phyloP scores from a whole-genome alignment of 2,329 filamentous ascomycete genomes.

The Trichoderma afroharzianum region DNA sequence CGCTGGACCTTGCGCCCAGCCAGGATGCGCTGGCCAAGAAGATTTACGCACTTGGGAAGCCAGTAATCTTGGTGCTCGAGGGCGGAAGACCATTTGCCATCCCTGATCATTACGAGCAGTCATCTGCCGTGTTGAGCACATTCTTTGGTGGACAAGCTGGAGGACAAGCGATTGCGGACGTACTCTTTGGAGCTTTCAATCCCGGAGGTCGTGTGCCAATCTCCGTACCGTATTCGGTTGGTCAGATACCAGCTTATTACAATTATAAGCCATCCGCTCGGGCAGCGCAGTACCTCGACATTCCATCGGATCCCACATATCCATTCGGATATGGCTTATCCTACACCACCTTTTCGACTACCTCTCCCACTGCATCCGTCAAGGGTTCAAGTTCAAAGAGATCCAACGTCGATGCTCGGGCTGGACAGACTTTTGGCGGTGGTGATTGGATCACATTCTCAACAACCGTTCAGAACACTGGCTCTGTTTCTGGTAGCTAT shows the following conservation, averaged over 20 bases:
- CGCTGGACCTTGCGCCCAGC: constrained; percentile 1
- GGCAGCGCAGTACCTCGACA: constrained; percentile 1
- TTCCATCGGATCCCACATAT: constrained; percentile 8
- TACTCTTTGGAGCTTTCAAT: constrained; percentile 13
- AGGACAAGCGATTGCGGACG: constrained; percentile 12
- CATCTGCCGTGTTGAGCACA: constrained; percentile 7
- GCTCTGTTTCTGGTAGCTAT: constrained; percentile 9
- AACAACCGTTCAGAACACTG: neutral
- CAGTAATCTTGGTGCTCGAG: constrained; percentile 6
- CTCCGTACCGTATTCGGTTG: constrained; percentile 3
- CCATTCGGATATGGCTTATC: constrained; percentile 16
- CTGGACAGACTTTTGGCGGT: neutral
- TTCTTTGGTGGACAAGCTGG: constrained; percentile 11
- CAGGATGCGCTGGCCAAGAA: constrained; percentile 10
- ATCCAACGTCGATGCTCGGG: neutral
- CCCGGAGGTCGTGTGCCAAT: constrained; percentile 12
- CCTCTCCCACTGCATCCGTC: constrained; percentile 4
- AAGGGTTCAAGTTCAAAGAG: neutral
- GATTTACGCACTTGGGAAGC: constrained; percentile 10
- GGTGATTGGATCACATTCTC: constrained; percentile 15
- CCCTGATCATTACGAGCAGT: constrained; percentile 2
- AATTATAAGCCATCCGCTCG: constrained; percentile 16
- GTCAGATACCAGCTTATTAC: constrained; percentile 9
- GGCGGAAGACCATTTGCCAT: constrained; percentile 16
- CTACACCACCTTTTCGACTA: constrained; percentile 11